A percentile compares a stretch with the other conserved stretches of the same genome.
Evolutionary conservation across 2,329 filamentous ascomycete genomes (phyloP).

Genomic region (Phialemonium atrogriseum): DNA sequence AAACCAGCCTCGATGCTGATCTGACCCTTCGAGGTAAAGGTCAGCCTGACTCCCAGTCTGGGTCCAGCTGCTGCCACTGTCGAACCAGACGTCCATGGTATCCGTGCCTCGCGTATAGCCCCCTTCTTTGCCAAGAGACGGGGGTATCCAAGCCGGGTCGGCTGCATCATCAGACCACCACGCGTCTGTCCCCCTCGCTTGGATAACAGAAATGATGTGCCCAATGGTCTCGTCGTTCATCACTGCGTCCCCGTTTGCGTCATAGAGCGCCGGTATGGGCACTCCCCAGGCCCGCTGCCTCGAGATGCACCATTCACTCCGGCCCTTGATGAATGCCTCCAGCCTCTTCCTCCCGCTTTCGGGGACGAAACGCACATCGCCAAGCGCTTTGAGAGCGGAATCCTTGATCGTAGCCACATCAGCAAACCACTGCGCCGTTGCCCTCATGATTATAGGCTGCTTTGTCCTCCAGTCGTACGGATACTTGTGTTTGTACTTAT

Average conservation of each 20-base stretch:
- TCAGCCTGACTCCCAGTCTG: slow-evolving; percentile 55
- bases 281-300: slow-evolving; percentile 94
- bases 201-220: slow-evolving; percentile 75
- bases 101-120: slow-evolving; percentile 71
- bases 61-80: slow-evolving; percentile 92
- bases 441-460: slow-evolving; percentile 78
- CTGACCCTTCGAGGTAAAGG: slow-evolving; percentile 86
- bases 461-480: slow-evolving; percentile 98
- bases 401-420: slow-evolving; percentile 79
- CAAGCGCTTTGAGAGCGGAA: slow-evolving; percentile 60
- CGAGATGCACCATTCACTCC: slow-evolving; percentile 97
- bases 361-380: slow-evolving; percentile 71
- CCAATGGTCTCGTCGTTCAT: slow-evolving; percentile 71
- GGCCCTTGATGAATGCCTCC: slow-evolving; percentile 75
- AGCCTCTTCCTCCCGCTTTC: slow-evolving; percentile 64
- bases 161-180: slow-evolving; percentile 84
- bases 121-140: slow-evolving; percentile 45
- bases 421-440: slow-evolving; percentile 97
- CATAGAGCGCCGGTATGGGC: slow-evolving; percentile 85
- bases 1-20: slow-evolving; percentile 98
- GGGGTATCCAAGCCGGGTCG: slow-evolving; percentile 69
- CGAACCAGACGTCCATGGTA: slow-evolving; percentile 99
- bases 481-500: slow-evolving; percentile 81
- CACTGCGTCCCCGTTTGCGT: slow-evolving; percentile 63
- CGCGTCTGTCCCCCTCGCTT: slow-evolving; percentile 72